These are phyloP conservation scores for Ricinus communis DNA, from an alignment of 345 rosid genomes.

Conservation along the genomic window DNA sequence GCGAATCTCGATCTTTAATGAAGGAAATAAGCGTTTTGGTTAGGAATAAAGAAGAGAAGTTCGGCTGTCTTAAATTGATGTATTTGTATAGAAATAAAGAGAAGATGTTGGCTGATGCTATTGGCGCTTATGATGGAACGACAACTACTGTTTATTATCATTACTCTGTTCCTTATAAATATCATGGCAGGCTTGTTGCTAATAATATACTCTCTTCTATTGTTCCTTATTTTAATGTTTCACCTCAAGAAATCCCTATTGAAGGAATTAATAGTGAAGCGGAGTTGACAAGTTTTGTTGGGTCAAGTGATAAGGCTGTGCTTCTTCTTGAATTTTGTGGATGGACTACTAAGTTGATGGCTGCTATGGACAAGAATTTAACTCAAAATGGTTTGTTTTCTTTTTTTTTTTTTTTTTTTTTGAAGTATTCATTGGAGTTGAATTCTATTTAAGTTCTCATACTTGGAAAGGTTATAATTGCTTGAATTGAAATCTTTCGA, in stretches of 20 bases:
- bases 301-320: constrained; percentile 77
- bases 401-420: neutral
- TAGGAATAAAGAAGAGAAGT: constrained; percentile 36
- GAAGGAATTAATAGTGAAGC: constrained; percentile 37
- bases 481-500: too few relatives aligned
- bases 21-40: constrained; percentile 49
- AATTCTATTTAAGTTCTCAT: too few relatives aligned
- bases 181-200: constrained; percentile 66
- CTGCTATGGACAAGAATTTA: constrained; percentile 40
- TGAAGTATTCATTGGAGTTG: too few relatives aligned
- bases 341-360: constrained; percentile 57
- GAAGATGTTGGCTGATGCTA: constrained; percentile 59
- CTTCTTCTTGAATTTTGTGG: constrained; percentile 82
- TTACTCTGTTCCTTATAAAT: constrained; percentile 62
- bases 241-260: constrained; percentile 57
- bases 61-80: constrained; percentile 55
- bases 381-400: constrained; percentile 32
- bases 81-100: constrained; percentile 56
- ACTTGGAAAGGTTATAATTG: too few relatives aligned
- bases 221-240: constrained; percentile 43
- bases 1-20: constrained; percentile 79
- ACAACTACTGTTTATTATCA: constrained; percentile 55
- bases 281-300: constrained; percentile 57
- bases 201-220: constrained; percentile 52
- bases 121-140: constrained; percentile 53